Base-by-base conservation (phyloP, 805 yeast species). In the Naumovozyma castellii region DNA sequence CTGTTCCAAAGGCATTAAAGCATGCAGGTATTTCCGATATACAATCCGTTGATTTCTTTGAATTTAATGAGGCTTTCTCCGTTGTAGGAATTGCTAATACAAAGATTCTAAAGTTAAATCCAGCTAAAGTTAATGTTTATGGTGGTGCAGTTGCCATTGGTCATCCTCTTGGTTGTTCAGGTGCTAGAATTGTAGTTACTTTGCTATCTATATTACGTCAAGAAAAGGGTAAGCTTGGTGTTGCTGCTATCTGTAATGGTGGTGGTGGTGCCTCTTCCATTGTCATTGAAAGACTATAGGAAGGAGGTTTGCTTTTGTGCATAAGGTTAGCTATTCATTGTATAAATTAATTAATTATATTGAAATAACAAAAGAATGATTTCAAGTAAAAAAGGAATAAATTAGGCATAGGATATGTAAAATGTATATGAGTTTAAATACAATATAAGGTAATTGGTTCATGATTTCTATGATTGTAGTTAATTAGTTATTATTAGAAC, bases 211-310 rank as follows among this genome's bases (percentile, higher is more conserved):
- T 88, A 14, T 75, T 92, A 59, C 50, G 65, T 30, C 96, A 90
- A 69, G 97, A 92, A 71, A 66, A 66, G 41, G 94, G 90, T 53
- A 85, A 81, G 68, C 64, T 79, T 51, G 99, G 99, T 63, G 86
- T 78, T 50, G 97, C 96, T 55, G 96, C 86, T 63, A 81, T 92
- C 60, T 92, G 98, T 75, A 92, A 92, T 65, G 98, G 99, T 71
- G 99, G 99, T 57, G 99, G 99, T 62, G 99, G 98, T 62, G 97
- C 97, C 37, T 82, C 95, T 41, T 80, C 97, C 18, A 71, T 92
- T 55, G 85, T 92, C 45, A 75, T 92, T 54, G 95, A 88, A 70
- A 77, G 71, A 32, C 40, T 32, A 37, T 41, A 18, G 34, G 25
- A 29, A 28, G 20, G 15, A 29, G 6, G 13, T 17, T 36, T n/a